Base-by-base conservation (phyloP, 148 eudicot genomes). In the Diospyros kaki region DNA sequence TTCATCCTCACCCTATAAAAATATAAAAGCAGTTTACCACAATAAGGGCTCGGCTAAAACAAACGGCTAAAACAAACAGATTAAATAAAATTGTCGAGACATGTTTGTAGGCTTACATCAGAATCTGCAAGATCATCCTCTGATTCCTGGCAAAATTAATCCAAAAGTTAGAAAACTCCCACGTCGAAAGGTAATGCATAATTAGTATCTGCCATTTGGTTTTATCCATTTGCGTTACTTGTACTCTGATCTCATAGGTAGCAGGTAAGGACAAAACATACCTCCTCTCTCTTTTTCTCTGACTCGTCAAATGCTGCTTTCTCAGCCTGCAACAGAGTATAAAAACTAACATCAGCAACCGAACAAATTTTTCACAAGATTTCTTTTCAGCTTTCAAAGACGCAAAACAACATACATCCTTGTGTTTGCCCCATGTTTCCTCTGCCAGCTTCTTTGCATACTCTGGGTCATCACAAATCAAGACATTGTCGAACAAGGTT, bases 351-450 rank as follows among this genome's bases (percentile, higher is more conserved):
- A 52, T 82, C 66, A 83, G 70, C 65, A 66, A 68, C 55, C 13
- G 7, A 39, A 9, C 44, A 42, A 11, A 51, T 11, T 9, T 41
- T 17, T 28, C 28, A 4, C 17, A 40, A 77, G 15, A 12, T 9
- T 5, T 74, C 42, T 15, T 63, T 61, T 45, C 53, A 13, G 70
- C 40, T 51, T 73, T 14, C 15, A 53, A 73, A 28, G 28, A 28
- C 28, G 28, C 28, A 56, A 56, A 12, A 10, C 52, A 58, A 81
- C 92, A 56, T 87, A 94, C 98, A 85, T 94, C 97, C 83, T 94
- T 94, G 3, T 87, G 93, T 76, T 92, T 92, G 77, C 88, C 97
- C 98, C 98, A 94, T 67, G 98, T 94, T 75, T 94, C 96, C 78
- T 90, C 98, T 2, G 89, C 97, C 59, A 92, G 59, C 76, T 92